Percentiles rank a stretch among this genome's conserved stretches.
Evolutionary conservation across 2,329 filamentous ascomycete genomes (phyloP).

Genomic region (Aspergillus sp.): DNA sequence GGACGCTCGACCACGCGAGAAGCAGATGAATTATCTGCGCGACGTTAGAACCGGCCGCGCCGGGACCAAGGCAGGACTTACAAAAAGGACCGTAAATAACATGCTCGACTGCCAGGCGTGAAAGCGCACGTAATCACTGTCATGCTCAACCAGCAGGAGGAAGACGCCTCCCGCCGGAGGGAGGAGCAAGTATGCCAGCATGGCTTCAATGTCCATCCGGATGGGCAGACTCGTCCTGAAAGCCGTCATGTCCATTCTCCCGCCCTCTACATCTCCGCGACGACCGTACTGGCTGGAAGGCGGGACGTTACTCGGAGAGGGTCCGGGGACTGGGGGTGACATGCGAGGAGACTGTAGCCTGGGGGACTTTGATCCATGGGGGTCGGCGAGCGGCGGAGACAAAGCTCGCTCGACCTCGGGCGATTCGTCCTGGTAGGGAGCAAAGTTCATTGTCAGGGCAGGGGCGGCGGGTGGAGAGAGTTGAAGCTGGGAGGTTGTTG

Average conservation of each 20-base stretch:
- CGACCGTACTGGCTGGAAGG: slow-evolving; percentile 31
- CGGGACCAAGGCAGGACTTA: slow-evolving; percentile 29
- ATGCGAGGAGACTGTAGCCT: slow-evolving; percentile 45
- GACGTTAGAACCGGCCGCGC: too few species aligned
- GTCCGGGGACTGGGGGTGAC: slow-evolving; percentile 36
- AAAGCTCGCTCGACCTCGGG: slow-evolving; percentile 75
- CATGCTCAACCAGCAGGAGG: slow-evolving; percentile 76
- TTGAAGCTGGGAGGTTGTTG: slow-evolving; percentile 3
- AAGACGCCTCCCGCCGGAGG: slow-evolving; percentile 81
- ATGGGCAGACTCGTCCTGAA: slow-evolving; percentile 88
- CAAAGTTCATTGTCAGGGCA: slow-evolving; percentile 66
- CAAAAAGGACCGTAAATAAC: slow-evolving; percentile 62
- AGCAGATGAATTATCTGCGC: slow-evolving; percentile 71
- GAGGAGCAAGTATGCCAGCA: slow-evolving; percentile 73
- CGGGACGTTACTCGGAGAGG: slow-evolving; percentile 33
- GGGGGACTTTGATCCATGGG: slow-evolving; percentile 43
- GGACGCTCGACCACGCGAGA: slow-evolving; percentile 71
- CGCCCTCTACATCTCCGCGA: slow-evolving; percentile 34
- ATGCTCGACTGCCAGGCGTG: slow-evolving; percentile 93
- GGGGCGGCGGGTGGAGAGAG: slow-evolving; percentile 3
- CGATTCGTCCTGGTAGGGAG: slow-evolving; percentile 87
- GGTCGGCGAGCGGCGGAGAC: slow-evolving; percentile 54
- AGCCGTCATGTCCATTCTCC: slow-evolving; percentile 59
- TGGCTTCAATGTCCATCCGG: slow-evolving; percentile 81
- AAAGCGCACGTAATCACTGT: slow-evolving; percentile 95